phyloP scores from a whole-genome alignment of 345 rosid genomes.

The Brassica nigra region DNA sequence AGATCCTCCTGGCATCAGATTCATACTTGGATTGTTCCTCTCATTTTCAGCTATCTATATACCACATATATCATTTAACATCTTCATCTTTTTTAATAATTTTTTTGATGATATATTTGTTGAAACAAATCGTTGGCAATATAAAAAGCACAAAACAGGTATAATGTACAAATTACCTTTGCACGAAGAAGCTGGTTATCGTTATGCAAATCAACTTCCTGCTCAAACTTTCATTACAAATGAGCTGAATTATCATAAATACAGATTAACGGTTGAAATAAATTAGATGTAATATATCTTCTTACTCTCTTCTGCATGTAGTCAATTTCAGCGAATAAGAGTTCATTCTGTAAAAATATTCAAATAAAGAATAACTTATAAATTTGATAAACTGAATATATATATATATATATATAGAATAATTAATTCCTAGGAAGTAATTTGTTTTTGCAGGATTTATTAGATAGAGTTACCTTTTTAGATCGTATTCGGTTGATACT shows the following conservation, averaged over 20 bases:
- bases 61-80: not conserved
- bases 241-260: not conserved
- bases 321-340: constrained; percentile 82
- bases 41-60: constrained; percentile 84
- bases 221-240: constrained; percentile 7
- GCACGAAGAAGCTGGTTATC: constrained; percentile 93
- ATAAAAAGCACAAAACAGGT: not conserved
- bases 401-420: not conserved
- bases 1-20: constrained; percentile 77
- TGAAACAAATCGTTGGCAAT: not conserved
- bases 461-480: constrained; percentile 59
- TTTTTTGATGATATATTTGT: not conserved
- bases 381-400: not conserved
- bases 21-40: constrained; percentile 70
- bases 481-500: constrained; percentile 81
- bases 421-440: not conserved
- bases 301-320: constrained; percentile 94
- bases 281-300: constrained; percentile 10
- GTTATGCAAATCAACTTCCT: constrained; percentile 96
- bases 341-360: constrained; percentile 67
- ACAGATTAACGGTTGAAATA: not conserved
- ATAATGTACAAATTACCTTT: constrained; percentile 51
- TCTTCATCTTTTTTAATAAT: not conserved
- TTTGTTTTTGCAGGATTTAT: not conserved
- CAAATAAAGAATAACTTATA: not conserved